Evolutionary conservation across 805 yeast genomes (phyloP), one percentile per base, ranked within the genome.

Genomic region (Myxozyma vanderwaltii): DNA sequence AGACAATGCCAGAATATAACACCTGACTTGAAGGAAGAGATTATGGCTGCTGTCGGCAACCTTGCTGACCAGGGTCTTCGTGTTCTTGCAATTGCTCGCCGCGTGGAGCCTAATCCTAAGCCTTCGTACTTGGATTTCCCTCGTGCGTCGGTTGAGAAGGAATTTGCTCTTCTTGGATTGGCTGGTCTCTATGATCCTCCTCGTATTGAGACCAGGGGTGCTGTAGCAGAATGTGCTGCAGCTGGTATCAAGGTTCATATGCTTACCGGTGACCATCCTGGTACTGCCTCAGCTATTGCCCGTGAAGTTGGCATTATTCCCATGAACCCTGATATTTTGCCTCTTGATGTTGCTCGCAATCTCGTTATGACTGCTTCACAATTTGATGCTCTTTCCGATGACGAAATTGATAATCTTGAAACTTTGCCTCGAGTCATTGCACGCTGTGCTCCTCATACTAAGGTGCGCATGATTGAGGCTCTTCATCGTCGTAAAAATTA

Each of bases 181-280:
- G 83, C 86, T 67, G 92, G 92, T 61, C 86, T 87, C 64, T 86
- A 87, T 69, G 92, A 87, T 71, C 92, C 92, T 19, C 92, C 92
- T 56, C 78, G 92, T 67, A 75, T 76, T 12, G 91, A 87, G 74
- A 82, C 89, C 15, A 81, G 82, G 10, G 81, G 76, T 13, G 81
- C 88, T 4, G 91, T 87, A 24, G 80, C 80, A 66, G 71, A 75
- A 60, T 86, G 91, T 71, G 89, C 86, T 69, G 76, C 71, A 49
- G 92, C 92, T 13, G 92, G 92, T 61, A 84, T 87, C 65, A 82
- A 84, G 64, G 91, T 87, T 47, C 89, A 84, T 67, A 87, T 87
- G 92, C 80, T 88, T 40, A 87, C 92, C 17, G 92, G 92, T 63
- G 92, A 87, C 70, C 90, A 86, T 68, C 88, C 86, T 8, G 86